phyloP scores from a whole-genome alignment of 805 yeast species.

The Kuraishia piskuri region DNA sequence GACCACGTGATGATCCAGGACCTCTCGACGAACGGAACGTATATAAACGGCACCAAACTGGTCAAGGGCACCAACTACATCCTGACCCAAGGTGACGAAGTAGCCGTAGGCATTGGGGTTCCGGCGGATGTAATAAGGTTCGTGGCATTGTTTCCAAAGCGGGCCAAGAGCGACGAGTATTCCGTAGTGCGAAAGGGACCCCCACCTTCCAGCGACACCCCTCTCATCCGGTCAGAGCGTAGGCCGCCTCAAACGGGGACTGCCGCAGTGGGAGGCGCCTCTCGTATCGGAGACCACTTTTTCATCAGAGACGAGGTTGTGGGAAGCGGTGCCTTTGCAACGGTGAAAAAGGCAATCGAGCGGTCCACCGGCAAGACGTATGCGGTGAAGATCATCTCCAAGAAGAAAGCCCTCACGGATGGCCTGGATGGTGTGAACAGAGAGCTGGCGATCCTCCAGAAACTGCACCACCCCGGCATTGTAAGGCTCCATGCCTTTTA shows the following conservation, averaged over 20 bases:
- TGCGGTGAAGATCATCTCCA: conserved; percentile 86
- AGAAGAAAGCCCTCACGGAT: conserved; percentile 68
- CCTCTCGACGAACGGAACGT: conserved; percentile 87
- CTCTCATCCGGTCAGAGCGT: background rate
- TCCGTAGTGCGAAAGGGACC: conserved; percentile 8
- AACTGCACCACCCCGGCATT: conserved; percentile 77
- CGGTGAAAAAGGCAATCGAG: conserved; percentile 85
- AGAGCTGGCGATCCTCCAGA: conserved; percentile 73
- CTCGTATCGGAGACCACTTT: conserved; percentile 33
- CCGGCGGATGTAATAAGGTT: conserved; percentile 54
- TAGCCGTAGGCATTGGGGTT: conserved; percentile 83
- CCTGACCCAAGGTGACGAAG: conserved; percentile 87
- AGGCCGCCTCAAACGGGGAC: background rate
- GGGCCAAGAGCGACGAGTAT: conserved; percentile 25
- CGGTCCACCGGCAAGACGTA: conserved; percentile 75
- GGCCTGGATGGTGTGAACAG: conserved; percentile 77
- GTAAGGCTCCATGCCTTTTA: conserved; percentile 77
- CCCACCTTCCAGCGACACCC: background rate
- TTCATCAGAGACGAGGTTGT: conserved; percentile 77
- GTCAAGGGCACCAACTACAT: conserved; percentile 75
- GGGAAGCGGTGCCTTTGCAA: conserved; percentile 98
- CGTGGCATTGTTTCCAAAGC: conserved; percentile 38
- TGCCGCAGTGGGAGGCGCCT: background rate
- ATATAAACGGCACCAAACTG: conserved; percentile 63
- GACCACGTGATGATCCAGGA: conserved; percentile 53